Evolutionary conservation across 345 rosid species (phyloP).

Genomic region (Syzygium aromaticum): DNA sequence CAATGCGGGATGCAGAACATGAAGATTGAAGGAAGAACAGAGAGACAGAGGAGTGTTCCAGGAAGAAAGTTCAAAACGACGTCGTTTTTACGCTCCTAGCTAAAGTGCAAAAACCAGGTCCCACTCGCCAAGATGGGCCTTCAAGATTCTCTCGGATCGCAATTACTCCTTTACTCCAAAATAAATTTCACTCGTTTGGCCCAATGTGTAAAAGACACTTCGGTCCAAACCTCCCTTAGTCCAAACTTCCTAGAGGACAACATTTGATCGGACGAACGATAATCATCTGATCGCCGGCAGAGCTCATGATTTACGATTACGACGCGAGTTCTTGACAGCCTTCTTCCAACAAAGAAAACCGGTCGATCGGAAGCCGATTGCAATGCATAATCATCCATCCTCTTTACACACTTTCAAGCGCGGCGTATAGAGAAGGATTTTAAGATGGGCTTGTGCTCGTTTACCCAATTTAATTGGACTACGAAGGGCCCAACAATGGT

Average conservation of each 20-base stretch:
- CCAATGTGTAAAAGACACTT: background rate
- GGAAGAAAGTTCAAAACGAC: background rate
- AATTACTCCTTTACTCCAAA: background rate
- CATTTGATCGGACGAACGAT: background rate
- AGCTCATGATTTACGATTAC: background rate
- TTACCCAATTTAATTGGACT: background rate
- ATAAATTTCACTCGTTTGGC: background rate
- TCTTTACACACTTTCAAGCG: background rate
- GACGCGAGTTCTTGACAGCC: background rate
- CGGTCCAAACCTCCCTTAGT: background rate
- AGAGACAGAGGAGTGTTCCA: background rate
- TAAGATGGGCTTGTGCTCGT: background rate
- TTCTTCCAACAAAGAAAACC: background rate
- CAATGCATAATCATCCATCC: background rate
- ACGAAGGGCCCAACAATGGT: background rate
- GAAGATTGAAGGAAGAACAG: background rate
- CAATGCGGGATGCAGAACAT: background rate
- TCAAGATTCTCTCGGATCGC: background rate
- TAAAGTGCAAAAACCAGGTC: background rate
- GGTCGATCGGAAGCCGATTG: background rate
- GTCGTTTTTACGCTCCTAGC: background rate
- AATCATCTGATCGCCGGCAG: background rate
- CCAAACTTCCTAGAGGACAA: background rate
- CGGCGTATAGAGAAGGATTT: background rate
- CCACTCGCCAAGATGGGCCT: background rate